Conservation (phyloP, 306 rosid genomes). For the Chamaecrista fasciculata region DNA sequence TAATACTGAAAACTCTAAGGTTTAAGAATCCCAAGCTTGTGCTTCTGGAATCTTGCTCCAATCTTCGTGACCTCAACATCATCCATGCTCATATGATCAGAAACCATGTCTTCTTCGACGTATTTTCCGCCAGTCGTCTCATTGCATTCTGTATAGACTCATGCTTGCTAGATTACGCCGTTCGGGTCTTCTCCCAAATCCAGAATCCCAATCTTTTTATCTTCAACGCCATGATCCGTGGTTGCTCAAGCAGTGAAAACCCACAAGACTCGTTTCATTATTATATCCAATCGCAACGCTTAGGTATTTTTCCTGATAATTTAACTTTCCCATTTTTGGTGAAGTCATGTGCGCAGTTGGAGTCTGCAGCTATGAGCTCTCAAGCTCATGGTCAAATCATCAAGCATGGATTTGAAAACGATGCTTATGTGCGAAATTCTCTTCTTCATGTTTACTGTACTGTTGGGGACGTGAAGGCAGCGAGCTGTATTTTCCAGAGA, state of each 20-base stretch:
- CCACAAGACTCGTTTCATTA: constrained; percentile 36
- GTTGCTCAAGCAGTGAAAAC: constrained; percentile 29
- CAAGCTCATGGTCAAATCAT: constrained; percentile 40
- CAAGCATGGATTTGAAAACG: constrained; percentile 35
- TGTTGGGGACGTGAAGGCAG: constrained; percentile 31
- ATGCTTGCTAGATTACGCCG: constrained; percentile 36
- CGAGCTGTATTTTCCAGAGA: constrained; percentile 30
- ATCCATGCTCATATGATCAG: constrained; percentile 44
- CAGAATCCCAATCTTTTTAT: constrained; percentile 42
- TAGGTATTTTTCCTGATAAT: constrained; percentile 39
- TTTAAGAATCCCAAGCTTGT: constrained; percentile 41
- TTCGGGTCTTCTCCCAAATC: constrained; percentile 37
- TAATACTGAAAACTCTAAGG: constrained; percentile 29
- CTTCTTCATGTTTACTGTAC: constrained; percentile 42
- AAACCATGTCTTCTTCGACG: constrained; percentile 39
- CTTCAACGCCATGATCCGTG: constrained; percentile 41
- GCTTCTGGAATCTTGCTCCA: constrained; percentile 38
- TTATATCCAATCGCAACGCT: constrained; percentile 35
- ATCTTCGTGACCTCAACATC: constrained; percentile 33
- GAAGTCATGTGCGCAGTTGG: constrained; percentile 35
- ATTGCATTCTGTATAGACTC: constrained; percentile 35
- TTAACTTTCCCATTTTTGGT: constrained; percentile 43
- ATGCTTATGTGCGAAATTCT: constrained; percentile 35
- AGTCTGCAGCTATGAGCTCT: constrained; percentile 27
- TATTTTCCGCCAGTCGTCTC: constrained; percentile 38